phyloP scores from a whole-genome alignment of 2,329 filamentous ascomycete species.

The Drechslerella coelobrocha region DNA sequence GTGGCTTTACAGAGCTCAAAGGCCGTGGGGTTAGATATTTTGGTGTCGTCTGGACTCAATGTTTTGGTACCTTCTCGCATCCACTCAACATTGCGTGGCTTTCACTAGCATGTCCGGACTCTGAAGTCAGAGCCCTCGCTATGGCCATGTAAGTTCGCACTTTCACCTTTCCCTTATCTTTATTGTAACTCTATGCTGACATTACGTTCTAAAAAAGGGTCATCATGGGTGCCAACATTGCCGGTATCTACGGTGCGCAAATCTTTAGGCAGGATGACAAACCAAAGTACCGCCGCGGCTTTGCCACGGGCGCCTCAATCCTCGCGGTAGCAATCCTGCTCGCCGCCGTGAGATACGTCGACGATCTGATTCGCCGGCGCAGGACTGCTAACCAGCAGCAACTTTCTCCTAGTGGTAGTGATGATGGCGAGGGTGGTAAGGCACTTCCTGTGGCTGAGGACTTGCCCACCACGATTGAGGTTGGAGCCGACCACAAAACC shows the following conservation, averaged over 20 bases:
- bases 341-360: slow-evolving; percentile 60
- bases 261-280: slow-evolving; percentile 66
- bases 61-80: slow-evolving; percentile 65
- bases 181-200: background rate
- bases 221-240: slow-evolving; percentile 69
- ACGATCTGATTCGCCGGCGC: slow-evolving; percentile 58
- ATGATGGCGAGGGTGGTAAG: slow-evolving; percentile 35
- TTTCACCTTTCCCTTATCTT: slow-evolving; percentile 9
- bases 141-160: slow-evolving; percentile 64
- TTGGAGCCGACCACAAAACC: slow-evolving; percentile 19
- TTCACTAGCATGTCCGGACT: slow-evolving; percentile 65
- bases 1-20: slow-evolving; percentile 62
- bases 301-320: slow-evolving; percentile 61
- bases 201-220: slow-evolving; percentile 57
- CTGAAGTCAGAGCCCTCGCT: slow-evolving; percentile 66
- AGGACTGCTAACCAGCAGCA: slow-evolving; percentile 37
- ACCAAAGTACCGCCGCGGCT: slow-evolving; percentile 64
- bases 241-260: slow-evolving; percentile 68
- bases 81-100: slow-evolving; percentile 69
- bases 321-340: slow-evolving; percentile 60
- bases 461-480: slow-evolving; percentile 16
- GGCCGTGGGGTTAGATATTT: slow-evolving; percentile 62
- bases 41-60: slow-evolving; percentile 66
- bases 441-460: slow-evolving; percentile 30
- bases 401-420: slow-evolving; percentile 20